Evolutionary conservation across 345 rosid genomes (phyloP), one percentile per base, ranked within the genome.

Genomic region (Syzygium oleosum): DNA sequence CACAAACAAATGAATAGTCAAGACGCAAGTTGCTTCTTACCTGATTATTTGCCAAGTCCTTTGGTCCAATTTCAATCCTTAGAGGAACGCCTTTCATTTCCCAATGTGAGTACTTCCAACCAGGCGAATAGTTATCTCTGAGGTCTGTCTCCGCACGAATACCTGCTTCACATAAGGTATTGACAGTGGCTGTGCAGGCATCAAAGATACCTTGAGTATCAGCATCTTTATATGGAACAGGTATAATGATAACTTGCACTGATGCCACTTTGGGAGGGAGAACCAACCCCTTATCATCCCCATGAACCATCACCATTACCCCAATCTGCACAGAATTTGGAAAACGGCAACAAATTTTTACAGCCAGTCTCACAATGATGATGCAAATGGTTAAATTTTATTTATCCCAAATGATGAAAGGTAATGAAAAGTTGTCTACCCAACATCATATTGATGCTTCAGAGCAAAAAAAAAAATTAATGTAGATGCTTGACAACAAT

Each of bases 71-170:
- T 93, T 98, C 99, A 80, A 98, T 96, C 91, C 99, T 96, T 43
- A 98, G 87, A 38, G 99, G 99, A 86, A 98, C 99, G 85, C 99
- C 99, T 89, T 96, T 98, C 99, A 96, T 91, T 91, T 98, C 99
- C 99, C 98, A 98, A 91, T 96, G 89, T 55, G 99, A 98, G 87
- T 98, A 98, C 94, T 98, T 98, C 99, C 99, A 98, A 51, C 99
- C 99, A n/a, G 99, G 99, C 5, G 99, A 96, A 89, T 98, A 95
- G 91, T 96, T 98, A 56, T 98, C 99, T 90, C 98, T 93, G 27
- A 94, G 87, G 90, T 98, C 99, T 14, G 92, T 91, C 87, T 95
- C 96, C 4, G 99, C 97, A 85, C 93, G 90, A 84, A 98, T 93
- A 84, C 99, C 99, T 6, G 98, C 99, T 87, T 91, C 91, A 84